Conservation (phyloP, 192 early-diverging fungal species). For the Rhizoclosmatium sp. region DNA sequence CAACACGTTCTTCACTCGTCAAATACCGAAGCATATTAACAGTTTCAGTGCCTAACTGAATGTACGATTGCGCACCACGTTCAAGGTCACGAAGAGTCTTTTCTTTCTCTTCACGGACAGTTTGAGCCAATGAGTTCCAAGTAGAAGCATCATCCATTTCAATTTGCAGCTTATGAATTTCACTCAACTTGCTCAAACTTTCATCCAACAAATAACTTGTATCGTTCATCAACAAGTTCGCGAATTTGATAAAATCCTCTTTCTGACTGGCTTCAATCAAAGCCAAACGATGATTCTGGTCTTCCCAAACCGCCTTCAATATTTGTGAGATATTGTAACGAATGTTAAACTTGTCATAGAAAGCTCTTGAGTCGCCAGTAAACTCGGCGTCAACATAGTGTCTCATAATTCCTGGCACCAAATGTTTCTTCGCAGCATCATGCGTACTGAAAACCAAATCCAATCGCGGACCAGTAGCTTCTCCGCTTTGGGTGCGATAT, state of each 20-base stretch:
- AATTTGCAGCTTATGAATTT: constrained; percentile 83
- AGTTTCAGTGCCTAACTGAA: constrained; percentile 90
- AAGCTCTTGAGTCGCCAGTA: constrained; percentile 90
- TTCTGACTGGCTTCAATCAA: constrained; percentile 67
- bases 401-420: constrained; percentile 84
- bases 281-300: constrained; percentile 73
- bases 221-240: constrained; percentile 92
- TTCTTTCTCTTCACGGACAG: constrained; percentile 72
- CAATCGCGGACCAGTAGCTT: constrained; percentile 45
- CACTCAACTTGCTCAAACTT: constrained; percentile 81
- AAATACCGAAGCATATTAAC: constrained; percentile 91
- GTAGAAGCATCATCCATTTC: constrained; percentile 71
- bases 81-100: constrained; percentile 67
- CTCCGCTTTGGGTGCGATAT: constrained; percentile 49
- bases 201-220: constrained; percentile 95
- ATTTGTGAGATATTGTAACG: constrained; percentile 95
- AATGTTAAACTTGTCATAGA: constrained; percentile 99
- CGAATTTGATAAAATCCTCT: constrained; percentile 88
- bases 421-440: constrained; percentile 73
- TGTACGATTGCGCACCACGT: constrained; percentile 85
- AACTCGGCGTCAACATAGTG: constrained; percentile 98
- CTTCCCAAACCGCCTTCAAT: constrained; percentile 81
- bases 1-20: constrained; percentile 71
- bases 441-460: constrained; percentile 74
- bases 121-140: constrained; percentile 58